These are phyloP conservation scores for Schizosaccharomyces lindneri DNA, from an alignment of 805 yeast species.

Conservation along the genomic window DNA sequence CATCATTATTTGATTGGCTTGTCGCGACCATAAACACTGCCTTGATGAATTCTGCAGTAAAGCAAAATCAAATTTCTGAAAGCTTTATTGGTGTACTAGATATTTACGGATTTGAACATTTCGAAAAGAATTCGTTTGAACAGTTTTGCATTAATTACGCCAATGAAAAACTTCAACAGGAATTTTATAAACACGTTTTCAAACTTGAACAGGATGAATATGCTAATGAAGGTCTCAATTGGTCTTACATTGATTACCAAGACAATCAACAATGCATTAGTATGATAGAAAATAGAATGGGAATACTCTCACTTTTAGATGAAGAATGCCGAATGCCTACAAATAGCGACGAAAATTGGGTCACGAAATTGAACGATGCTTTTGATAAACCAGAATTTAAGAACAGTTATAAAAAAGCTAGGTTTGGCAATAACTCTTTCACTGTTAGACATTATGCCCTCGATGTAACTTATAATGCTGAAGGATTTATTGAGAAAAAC, in stretches of 20 bases:
- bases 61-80: slow-evolving; percentile 27
- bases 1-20: slow-evolving; percentile 86
- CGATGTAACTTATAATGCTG: slow-evolving; percentile 76
- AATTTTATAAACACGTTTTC: slow-evolving; percentile 90
- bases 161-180: slow-evolving; percentile 88
- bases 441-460: slow-evolving; percentile 83
- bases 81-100: slow-evolving; percentile 88
- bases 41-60: slow-evolving; percentile 40
- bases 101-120: slow-evolving; percentile 94
- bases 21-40: slow-evolving; percentile 63
- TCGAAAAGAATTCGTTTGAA: slow-evolving; percentile 79
- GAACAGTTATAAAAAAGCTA: slow-evolving; percentile 66
- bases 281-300: slow-evolving; percentile 69
- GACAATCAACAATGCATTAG: slow-evolving; percentile 94
- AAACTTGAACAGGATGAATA: slow-evolving; percentile 92
- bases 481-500: slow-evolving; percentile 88
- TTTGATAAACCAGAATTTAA: slow-evolving; percentile 46
- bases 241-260: slow-evolving; percentile 88
- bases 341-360: slow-evolving; percentile 81
- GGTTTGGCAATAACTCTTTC: slow-evolving; percentile 79
- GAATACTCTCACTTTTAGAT: slow-evolving; percentile 67
- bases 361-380: slow-evolving; percentile 66
- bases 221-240: slow-evolving; percentile 71
- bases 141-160: slow-evolving; percentile 79
- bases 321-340: slow-evolving; percentile 90